Evolutionary conservation across 176 grass and related monocot species (phyloP), one percentile per base, ranked within the genome.

Genomic region (Oryza longistaminata): DNA sequence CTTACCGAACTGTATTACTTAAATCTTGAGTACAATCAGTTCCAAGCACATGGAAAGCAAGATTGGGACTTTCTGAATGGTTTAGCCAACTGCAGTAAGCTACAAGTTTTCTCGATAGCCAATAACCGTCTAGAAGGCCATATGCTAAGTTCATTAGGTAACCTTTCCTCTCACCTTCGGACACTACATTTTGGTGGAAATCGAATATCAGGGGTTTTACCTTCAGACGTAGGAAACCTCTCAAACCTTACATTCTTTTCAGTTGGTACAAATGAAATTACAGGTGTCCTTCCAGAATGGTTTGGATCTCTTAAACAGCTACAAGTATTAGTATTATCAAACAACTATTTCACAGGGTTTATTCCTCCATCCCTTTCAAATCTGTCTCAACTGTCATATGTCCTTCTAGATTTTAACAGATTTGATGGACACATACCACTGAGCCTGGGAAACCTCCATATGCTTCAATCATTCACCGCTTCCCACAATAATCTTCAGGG

Each of bases 61-160:
- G 75, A 84, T 19, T 84, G 81, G 81, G 70, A 79, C 19, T 88
- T 88, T 67, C 73, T 88, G 45, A 9, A 66, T 3, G 55, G 66
- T 33, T 79, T 88, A 64, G 29, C 37, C 25, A 87, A 87, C 6
- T 87, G 85, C 16, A 62, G 64, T 10, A 5, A 34, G 3, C 37
- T 87, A 4, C 7, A 22, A 4, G 0, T 2, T 6, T 73, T 75
- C 0, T 55, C 60, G 0, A 3, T 87, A 12, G 61, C 8, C 0
- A 0, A 17, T 2, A 87, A 81, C 44, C 43, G 9, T 10, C 33
- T 87, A 17, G 16, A 68, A 67, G 85, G 85, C 2, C n/a, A 29
- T 3, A 25, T 87, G 3, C 85, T 77, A 42, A 74, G 6, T 11
- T 74, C 77, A 22, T 16, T 81, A 10, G 35, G 60, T n/a, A n/a